These are phyloP conservation scores for Candida rishiriensis DNA, from an alignment of 805 yeast genomes.

Conservation along the genomic window DNA sequence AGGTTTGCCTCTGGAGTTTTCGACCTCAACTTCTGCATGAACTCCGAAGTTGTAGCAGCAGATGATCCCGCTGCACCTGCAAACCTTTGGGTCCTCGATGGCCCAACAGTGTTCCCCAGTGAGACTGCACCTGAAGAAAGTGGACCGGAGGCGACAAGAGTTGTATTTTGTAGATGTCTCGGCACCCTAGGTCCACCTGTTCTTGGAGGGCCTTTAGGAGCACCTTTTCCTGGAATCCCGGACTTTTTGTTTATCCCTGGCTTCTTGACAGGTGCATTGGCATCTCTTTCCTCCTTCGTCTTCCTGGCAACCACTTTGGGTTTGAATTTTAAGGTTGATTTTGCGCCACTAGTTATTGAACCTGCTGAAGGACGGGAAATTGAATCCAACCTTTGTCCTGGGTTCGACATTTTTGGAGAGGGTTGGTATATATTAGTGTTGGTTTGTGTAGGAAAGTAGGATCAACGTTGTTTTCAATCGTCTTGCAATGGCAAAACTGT, in stretches of 20 bases:
- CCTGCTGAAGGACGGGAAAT: slow-evolving; percentile 3
- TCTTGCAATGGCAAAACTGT: no score
- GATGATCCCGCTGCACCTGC: slow-evolving; percentile 24
- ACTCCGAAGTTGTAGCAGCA: slow-evolving; percentile 34
- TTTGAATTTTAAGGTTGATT: slow-evolving; percentile 66
- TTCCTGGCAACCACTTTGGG: slow-evolving; percentile 87
- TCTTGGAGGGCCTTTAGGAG: slow-evolving; percentile 17
- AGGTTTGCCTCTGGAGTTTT: slow-evolving; percentile 11
- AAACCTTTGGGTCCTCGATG: slow-evolving; percentile 7
- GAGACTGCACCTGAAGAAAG: slow-evolving; percentile 61
- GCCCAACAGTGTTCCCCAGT: slow-evolving; percentile 28
- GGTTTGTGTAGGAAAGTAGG: no score
- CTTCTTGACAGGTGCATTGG: slow-evolving; percentile 51
- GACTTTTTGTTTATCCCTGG: slow-evolving; percentile 34
- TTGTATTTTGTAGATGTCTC: slow-evolving; percentile 43
- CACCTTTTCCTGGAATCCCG: slow-evolving; percentile 25
- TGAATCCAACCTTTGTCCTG: slow-evolving; percentile 9
- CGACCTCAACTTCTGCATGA: slow-evolving; percentile 18
- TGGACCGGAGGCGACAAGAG: slow-evolving; percentile 69
- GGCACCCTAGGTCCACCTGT: slow-evolving; percentile 24
- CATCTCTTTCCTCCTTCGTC: slow-evolving; percentile 77
- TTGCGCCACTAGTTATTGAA: slow-evolving; percentile 15
- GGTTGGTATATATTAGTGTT: not conserved
- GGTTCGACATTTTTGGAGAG: slow-evolving; percentile 15
- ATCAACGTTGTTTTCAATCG: no score